Percentiles rank a stretch among this genome's conserved stretches.
These are phyloP conservation scores for Fusarium sp. DNA, from an alignment of 2,329 filamentous ascomycete species.

Conservation along the genomic window DNA sequence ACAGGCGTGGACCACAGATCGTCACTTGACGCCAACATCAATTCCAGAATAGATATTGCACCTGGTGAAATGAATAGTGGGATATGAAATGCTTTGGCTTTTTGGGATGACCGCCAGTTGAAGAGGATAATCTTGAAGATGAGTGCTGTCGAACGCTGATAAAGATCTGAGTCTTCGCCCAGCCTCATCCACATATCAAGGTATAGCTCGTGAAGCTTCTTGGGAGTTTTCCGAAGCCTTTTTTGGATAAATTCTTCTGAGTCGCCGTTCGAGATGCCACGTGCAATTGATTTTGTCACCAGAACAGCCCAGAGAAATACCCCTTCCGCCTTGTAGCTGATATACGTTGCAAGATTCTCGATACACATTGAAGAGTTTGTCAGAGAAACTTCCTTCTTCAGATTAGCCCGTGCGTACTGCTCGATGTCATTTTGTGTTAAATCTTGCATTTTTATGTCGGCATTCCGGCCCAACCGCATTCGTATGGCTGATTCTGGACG, in stretches of 20 bases:
- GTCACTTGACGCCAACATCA: not conserved
- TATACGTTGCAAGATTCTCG: fast-evolving
- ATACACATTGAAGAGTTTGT: fast-evolving
- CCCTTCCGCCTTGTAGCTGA: fast-evolving
- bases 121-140: fast-evolving
- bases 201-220: not conserved
- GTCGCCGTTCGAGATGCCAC: too few relatives aligned
- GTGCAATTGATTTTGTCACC: not conserved
- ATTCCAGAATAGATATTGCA: not conserved
- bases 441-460: fast-evolving
- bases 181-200: fast-evolving
- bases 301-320: not conserved
- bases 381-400: fast-evolving
- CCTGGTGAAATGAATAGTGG: not conserved
- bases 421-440: fast-evolving
- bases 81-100: too few relatives aligned
- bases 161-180: not conserved
- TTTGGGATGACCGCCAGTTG: fast-evolving
- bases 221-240: fast-evolving
- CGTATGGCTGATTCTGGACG: not conserved
- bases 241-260: fast-evolving
- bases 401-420: fast-evolving
- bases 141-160: fast-evolving
- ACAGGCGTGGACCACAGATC: fast-evolving
- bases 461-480: fast-evolving